phyloP scores from a whole-genome alignment of 2,329 filamentous ascomycete genomes.

The Fusarium sp. region DNA sequence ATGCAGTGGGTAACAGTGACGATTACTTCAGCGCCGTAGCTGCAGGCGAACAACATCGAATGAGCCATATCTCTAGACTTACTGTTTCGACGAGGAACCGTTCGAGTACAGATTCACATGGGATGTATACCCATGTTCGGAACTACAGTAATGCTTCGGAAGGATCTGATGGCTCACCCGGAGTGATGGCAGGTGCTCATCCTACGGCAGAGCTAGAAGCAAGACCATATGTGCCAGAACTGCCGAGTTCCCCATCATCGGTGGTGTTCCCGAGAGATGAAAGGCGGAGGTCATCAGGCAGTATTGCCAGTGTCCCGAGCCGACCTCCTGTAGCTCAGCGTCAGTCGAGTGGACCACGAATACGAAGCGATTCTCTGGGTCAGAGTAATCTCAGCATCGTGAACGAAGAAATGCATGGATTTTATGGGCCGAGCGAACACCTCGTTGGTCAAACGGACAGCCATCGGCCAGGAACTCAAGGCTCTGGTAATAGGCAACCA shows the following conservation, averaged over 20 bases:
- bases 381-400: constrained; percentile 45
- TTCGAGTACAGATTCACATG: constrained; percentile 52
- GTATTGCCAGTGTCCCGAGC: constrained; percentile 21
- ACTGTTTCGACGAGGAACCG: constrained; percentile 40
- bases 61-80: constrained; percentile 33
- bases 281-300: constrained; percentile 43
- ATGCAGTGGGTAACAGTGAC: constrained; percentile 35
- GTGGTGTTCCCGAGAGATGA: constrained; percentile 31
- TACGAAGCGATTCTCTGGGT: constrained; percentile 37
- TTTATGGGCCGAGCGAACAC: constrained; percentile 54
- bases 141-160: constrained; percentile 58
- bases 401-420: constrained; percentile 59
- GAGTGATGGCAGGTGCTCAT: constrained; percentile 26
- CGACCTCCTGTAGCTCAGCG: constrained; percentile 42
- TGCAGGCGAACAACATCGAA: constrained; percentile 12
- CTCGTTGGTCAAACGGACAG: constrained; percentile 54
- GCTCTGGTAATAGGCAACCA: background rate
- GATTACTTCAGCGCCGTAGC: constrained; percentile 44
- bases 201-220: constrained; percentile 50
- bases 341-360: constrained; percentile 41
- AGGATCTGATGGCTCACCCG: constrained; percentile 47
- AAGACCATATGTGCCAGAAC: constrained; percentile 48
- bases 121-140: constrained; percentile 50
- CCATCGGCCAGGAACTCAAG: constrained; percentile 31
- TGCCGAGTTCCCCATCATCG: constrained; percentile 46